Conservation (phyloP, 1,284 basidiomycete genomes). For the Heterobasidion occidentale region DNA sequence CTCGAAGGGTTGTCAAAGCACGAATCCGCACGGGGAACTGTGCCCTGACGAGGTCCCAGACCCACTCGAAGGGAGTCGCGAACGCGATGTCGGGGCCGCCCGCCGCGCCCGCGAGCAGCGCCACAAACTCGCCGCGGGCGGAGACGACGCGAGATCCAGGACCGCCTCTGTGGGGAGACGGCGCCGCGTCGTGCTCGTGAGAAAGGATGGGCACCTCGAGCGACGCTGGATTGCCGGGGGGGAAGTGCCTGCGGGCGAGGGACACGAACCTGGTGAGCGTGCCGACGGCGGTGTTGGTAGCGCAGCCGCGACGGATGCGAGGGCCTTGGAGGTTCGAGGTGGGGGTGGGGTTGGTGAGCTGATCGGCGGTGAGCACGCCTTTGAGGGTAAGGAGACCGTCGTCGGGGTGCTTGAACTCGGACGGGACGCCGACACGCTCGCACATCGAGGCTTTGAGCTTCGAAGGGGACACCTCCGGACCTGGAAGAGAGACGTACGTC, state of each 20-base stretch:
- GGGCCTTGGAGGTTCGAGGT: slow-evolving; percentile 17
- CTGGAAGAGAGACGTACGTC: slow-evolving; percentile 13
- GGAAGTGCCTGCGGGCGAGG: slow-evolving; percentile 20
- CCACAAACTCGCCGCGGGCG: slow-evolving; percentile 17
- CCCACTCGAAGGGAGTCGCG: slow-evolving; percentile 23
- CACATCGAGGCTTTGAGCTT: slow-evolving; percentile 19
- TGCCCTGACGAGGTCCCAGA: slow-evolving; percentile 19
- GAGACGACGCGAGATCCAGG: slow-evolving; percentile 25
- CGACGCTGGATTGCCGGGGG: slow-evolving; percentile 19
- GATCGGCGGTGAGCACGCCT: slow-evolving; percentile 22
- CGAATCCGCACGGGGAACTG: slow-evolving; percentile 20
- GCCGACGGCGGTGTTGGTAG: slow-evolving; percentile 26
- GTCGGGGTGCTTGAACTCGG: slow-evolving; percentile 24
- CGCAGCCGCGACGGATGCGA: slow-evolving; percentile 18
- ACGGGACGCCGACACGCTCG: slow-evolving; percentile 8
- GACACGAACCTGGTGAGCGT: slow-evolving; percentile 21
- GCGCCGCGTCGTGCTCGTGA: slow-evolving; percentile 18
- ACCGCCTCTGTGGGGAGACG: slow-evolving; percentile 27
- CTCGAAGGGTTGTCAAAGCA: slow-evolving; percentile 11
- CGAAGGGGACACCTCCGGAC: slow-evolving; percentile 13
- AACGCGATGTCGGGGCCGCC: slow-evolving; percentile 23
- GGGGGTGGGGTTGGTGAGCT: slow-evolving; percentile 20
- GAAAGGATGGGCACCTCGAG: slow-evolving; percentile 18
- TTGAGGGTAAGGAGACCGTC: slow-evolving; percentile 19
- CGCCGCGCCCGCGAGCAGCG: slow-evolving; percentile 24